Evolutionary conservation across 2,329 filamentous ascomycete genomes (phyloP).

Genomic region (Colletotrichum navitas): DNA sequence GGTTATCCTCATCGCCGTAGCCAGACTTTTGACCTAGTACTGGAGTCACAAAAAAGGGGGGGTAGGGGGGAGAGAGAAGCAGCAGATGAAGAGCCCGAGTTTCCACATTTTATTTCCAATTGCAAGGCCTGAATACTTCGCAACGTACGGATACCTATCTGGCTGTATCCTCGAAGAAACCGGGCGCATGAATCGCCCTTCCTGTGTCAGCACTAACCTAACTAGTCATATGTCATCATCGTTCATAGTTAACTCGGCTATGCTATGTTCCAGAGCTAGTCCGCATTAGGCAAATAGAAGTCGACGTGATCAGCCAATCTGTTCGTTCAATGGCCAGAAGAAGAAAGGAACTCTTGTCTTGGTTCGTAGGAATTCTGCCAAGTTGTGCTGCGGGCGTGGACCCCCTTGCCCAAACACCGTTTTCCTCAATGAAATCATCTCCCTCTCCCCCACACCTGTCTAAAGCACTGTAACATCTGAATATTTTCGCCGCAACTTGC

Average conservation of each 20-base stretch:
- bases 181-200: neutral
- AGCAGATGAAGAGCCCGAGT: no score
- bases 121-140: neutral
- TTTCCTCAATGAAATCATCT: neutral
- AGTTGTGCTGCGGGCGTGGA: no score
- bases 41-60: no score
- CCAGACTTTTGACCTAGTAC: no score
- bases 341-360: neutral
- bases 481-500: no score
- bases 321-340: neutral
- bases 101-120: neutral
- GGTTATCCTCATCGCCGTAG: no score
- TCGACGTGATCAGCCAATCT: neutral
- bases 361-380: neutral
- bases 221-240: no score
- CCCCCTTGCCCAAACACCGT: neutral
- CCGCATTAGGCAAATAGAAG: slow-evolving; percentile 7
- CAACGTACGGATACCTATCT: neutral
- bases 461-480: neutral
- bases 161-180: neutral
- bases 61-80: no score
- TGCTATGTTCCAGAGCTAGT: neutral
- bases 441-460: no score
- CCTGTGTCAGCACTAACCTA: neutral
- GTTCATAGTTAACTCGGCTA: neutral